Evolutionary conservation across 2,329 filamentous ascomycete genomes (phyloP), one percentile per base, ranked within the genome.

Genomic region (Zelopaecilomyces penicillatus): DNA sequence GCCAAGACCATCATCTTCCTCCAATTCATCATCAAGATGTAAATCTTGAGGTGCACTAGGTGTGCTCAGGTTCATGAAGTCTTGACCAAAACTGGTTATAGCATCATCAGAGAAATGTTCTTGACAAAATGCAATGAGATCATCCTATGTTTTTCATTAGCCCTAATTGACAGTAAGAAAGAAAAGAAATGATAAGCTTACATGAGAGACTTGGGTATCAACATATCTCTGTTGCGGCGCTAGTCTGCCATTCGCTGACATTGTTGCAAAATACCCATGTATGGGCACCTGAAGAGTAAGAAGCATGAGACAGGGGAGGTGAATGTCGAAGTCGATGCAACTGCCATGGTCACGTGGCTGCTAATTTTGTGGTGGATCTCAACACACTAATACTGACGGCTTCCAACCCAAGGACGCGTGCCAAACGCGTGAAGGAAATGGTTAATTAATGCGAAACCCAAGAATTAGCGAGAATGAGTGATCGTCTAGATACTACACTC

Each of bases 1-100:
- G 12, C 89, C 91, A 11, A 96, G 70, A 1, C 68, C 79, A 57
- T 87, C 84, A 34, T 82, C 77, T 28, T 82, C 78, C 29, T 75
- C 72, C 53, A 54, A 63, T 3, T 62, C 52, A 19, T 59, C 54
- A 5, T 65, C 62, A 33, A 64, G 52, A 12, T 48, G 42, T 31
- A 33, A 6, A 54, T 58, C 50, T 29, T 57, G 48, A 32, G 57
- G 52, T 7, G 49, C 33, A 12, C 57, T 42, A 9, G 65, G 64
- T 7, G 49, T 32, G 12, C 58, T 42, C 9, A 65, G 64, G 9
- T 57, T 58, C 42, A 73, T 57, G 52, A 80, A 76, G 6, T 69
- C 64, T 8, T 59, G 45, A 10, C 62, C 57, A 51, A 80, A 80
- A 26, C 67, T 60, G n/a, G 63, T 54, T 12, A 74, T 49, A 29